A percentile compares a stretch with the other conserved stretches of the same genome.
These are phyloP conservation scores for Trichoderma sp. DNA, from an alignment of 2,329 filamentous ascomycete genomes.

Conservation along the genomic window DNA sequence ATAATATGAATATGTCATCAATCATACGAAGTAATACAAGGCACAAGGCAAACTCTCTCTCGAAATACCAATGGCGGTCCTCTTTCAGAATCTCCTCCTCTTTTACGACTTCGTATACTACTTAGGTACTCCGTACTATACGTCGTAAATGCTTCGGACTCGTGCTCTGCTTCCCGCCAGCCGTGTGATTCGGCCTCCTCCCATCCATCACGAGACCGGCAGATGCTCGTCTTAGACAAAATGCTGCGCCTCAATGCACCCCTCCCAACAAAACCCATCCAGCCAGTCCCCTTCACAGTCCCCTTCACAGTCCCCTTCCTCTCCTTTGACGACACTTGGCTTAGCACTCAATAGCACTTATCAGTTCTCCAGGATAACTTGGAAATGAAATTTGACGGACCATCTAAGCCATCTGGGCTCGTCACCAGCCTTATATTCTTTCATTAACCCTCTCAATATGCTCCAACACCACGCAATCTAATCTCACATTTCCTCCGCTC, in stretches of 20 bases:
- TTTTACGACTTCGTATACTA: too few relatives aligned
- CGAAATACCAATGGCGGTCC: background rate
- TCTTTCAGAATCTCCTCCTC: background rate
- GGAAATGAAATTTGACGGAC: background rate
- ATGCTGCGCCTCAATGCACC: conserved; percentile 11
- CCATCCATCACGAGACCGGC: conserved; percentile 5
- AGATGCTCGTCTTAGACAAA: conserved; percentile 6
- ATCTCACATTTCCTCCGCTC: background rate
- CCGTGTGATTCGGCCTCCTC: background rate
- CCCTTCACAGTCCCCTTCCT: too few relatives aligned
- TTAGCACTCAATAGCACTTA: background rate
- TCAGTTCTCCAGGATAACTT: background rate
- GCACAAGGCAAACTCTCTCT: background rate
- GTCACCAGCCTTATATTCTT: background rate
- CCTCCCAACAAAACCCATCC: background rate
- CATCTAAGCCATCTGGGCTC: background rate
- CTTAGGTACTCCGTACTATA: too few relatives aligned
- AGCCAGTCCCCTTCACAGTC: too few relatives aligned
- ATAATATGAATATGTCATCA: background rate
- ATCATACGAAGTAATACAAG: background rate
- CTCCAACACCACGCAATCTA: background rate
- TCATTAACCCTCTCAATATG: background rate
- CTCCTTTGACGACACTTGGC: background rate
- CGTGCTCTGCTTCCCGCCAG: background rate
- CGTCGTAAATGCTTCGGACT: too few relatives aligned